Evolutionary conservation across 495 filamentous ascomycete species (phyloP), one percentile per base, ranked within the genome.

Genomic region (Aspergillus sclerotioniger): DNA sequence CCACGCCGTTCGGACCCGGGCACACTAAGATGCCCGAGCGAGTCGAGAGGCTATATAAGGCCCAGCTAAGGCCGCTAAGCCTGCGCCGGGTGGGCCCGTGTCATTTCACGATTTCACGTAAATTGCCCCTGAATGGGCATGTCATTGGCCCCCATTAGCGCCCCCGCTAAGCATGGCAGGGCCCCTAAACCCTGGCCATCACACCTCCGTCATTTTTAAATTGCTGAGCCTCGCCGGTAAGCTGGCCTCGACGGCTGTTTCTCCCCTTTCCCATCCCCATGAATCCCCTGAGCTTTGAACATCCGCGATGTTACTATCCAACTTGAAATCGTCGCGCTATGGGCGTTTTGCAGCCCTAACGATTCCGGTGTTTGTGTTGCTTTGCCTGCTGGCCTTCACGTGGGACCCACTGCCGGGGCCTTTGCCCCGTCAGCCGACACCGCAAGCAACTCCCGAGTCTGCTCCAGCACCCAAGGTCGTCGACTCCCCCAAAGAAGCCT

Each of bases 321-420:
- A 32, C 53, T 2, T 49, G 25, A 47, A 48, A 6, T 39, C 44
- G n/a, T 31, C 29, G 41, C 54, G 54, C 41, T 48, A 15, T n/a
- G 2, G 47, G 54, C 54, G 54, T 21, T 21, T 37, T 28, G 31
- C 48, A 1, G 54, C 54, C n/a, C 28, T 56, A 9, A 7, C 33
- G 6, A 6, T 47, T 56, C 31, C 44, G 25, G 49, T 37, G 25
- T 10, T 56, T 12, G 15, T 49, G 5, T 48, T 19, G 8, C 16
- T 28, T 3, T 3, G 35, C 20, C 32, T 48, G 25, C 1, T 28
- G 20, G 5, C 5, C 10, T 56, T 41, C 41, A 32, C 20, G 3
- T 43, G 33, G 13, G 33, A 35, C 33, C 9, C 13, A 9, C 13
- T 35, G 33, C 33, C 33, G 8, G 9, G 33, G 13, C 33, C 33